phyloP scores from a whole-genome alignment of 2,329 filamentous ascomycete genomes.

The Paecilomyces sp. region DNA sequence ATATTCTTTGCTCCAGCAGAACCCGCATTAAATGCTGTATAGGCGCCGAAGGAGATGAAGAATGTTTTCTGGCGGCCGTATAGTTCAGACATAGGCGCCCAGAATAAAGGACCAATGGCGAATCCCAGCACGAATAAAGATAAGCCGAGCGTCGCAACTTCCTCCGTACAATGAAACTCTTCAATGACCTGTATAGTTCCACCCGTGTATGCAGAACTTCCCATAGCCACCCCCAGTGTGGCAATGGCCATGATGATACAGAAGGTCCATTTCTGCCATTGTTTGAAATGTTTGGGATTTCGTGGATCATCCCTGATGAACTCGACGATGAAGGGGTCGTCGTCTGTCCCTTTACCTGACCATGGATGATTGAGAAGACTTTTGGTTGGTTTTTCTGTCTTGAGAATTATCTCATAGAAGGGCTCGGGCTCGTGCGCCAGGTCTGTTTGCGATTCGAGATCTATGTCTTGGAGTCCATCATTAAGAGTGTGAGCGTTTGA shows the following conservation, averaged over 20 bases:
- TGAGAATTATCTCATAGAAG: not conserved
- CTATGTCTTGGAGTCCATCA: not conserved
- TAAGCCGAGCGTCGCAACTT: conserved; percentile 40
- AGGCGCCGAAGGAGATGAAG: conserved; percentile 30
- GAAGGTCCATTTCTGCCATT: not conserved
- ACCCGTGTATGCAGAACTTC: not conserved
- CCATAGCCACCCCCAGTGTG: not conserved
- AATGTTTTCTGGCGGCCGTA: conserved; percentile 40
- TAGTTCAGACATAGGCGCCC: conserved; percentile 39
- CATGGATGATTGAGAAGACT: not conserved
- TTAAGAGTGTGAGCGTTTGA: not conserved
- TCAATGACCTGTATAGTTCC: conserved; percentile 1
- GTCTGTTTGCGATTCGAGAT: not conserved
- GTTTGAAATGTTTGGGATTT: not conserved
- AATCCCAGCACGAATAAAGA: conserved; percentile 37
- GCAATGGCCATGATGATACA: not conserved
- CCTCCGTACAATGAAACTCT: conserved; percentile 24
- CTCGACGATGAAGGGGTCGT: not conserved
- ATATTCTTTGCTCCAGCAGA: conserved; percentile 39
- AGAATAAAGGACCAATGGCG: conserved; percentile 34
- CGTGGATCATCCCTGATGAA: not conserved
- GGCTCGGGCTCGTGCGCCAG: not conserved
- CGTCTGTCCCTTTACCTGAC: not conserved
- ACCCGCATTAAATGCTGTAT: conserved; percentile 25
- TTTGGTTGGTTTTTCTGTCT: not conserved